A percentile compares a stretch with the other conserved stretches of the same genome.
Evolutionary conservation across 805 yeast genomes (phyloP).

Genomic region (Wickerhamiella brachini): DNA sequence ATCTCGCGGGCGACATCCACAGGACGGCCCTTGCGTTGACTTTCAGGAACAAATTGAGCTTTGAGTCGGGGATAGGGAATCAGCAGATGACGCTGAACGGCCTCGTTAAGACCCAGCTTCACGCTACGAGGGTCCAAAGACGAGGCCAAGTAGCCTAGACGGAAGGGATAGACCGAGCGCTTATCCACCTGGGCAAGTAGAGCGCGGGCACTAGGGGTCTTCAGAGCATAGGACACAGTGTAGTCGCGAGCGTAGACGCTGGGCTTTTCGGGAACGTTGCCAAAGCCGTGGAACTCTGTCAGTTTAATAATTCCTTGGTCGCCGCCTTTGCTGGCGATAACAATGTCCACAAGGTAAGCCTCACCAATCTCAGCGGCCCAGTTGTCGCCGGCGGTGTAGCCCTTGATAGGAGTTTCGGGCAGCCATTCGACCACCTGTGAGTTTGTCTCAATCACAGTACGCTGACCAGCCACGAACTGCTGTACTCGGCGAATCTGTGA

Average conservation of each 20-base stretch:
- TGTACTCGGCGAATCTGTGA: constrained; percentile 83
- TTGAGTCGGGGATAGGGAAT: constrained; percentile 58
- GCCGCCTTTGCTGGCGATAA: constrained; percentile 54
- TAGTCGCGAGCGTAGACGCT: constrained; percentile 75
- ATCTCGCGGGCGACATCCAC: constrained; percentile 60
- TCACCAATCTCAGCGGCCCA: constrained; percentile 67
- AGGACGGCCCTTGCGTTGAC: constrained; percentile 37
- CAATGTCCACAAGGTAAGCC: constrained; percentile 72
- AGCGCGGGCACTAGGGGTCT: constrained; percentile 58
- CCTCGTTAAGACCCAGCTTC: constrained; percentile 68
- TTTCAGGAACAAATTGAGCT: constrained; percentile 62
- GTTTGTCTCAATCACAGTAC: constrained; percentile 84
- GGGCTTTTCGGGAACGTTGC: constrained; percentile 19
- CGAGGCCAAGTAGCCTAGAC: constrained; percentile 53
- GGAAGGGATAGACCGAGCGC: constrained; percentile 83
- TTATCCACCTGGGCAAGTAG: constrained; percentile 58
- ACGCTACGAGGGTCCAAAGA: constrained; percentile 44
- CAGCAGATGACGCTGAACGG: constrained; percentile 64
- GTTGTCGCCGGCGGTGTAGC: constrained; percentile 22
- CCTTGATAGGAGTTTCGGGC: constrained; percentile 12
- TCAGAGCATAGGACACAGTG: constrained; percentile 66
- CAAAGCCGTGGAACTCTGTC: constrained; percentile 20
- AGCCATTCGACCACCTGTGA: constrained; percentile 66
- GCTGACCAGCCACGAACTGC: constrained; percentile 91
- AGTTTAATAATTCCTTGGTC: constrained; percentile 19